Conservation (phyloP, 2,329 filamentous ascomycete species). For the Trichoderma sp. region DNA sequence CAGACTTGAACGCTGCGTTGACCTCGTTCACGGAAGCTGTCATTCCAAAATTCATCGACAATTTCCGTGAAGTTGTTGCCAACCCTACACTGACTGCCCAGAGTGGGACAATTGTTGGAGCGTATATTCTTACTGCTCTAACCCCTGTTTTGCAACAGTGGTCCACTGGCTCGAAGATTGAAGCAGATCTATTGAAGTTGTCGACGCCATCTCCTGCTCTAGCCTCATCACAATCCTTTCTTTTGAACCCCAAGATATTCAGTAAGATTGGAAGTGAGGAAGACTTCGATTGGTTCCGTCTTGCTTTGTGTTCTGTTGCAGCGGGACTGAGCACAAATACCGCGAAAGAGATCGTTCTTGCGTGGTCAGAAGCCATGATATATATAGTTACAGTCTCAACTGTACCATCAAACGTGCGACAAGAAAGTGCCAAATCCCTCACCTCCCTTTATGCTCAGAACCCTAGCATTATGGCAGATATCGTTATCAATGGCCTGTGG, state of each 20-base stretch:
- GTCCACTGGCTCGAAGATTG: conserved; percentile 53
- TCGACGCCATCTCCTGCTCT: conserved; percentile 65
- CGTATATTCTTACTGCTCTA: conserved; percentile 72
- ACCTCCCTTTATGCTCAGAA: conserved; percentile 64
- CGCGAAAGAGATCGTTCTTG: conserved; percentile 53
- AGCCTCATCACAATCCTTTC: conserved; percentile 82
- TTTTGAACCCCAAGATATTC: conserved; percentile 83
- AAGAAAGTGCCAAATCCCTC: conserved; percentile 62
- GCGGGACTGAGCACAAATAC: conserved; percentile 53
- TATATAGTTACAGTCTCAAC: conserved; percentile 68
- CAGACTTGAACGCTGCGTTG: conserved; percentile 49
- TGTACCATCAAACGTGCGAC: conserved; percentile 63
- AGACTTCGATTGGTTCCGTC: conserved; percentile 76
- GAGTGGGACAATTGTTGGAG: conserved; percentile 77
- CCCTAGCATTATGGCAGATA: conserved; percentile 58
- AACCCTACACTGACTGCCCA: conserved; percentile 81
- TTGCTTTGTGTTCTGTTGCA: conserved; percentile 66
- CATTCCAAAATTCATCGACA: conserved; percentile 60
- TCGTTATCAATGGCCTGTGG: conserved; percentile 76
- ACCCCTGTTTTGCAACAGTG: conserved; percentile 55
- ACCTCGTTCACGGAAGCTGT: conserved; percentile 55
- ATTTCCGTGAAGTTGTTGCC: conserved; percentile 73
- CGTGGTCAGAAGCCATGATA: conserved; percentile 86
- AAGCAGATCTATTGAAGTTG: conserved; percentile 55
- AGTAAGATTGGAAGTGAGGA: conserved; percentile 73